Conservation (phyloP, 768 basidiomycete species). For the Astraeus odoratus region DNA sequence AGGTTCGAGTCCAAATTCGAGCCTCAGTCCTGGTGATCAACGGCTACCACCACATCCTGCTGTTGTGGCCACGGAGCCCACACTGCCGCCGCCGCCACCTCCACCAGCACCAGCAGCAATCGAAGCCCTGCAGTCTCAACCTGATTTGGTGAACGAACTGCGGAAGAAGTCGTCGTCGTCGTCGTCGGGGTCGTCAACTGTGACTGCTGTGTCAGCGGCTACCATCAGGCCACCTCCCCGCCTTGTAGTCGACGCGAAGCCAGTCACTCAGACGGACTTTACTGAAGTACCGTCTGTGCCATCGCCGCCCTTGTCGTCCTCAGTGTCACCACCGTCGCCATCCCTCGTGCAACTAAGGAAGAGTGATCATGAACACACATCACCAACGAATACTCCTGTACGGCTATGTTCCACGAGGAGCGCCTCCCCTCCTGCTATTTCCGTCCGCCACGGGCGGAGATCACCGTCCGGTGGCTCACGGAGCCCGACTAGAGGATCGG, state of each 20-base stretch:
- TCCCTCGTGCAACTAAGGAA: slow-evolving; percentile 7
- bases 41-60: slow-evolving; percentile 2
- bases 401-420: slow-evolving; percentile 45
- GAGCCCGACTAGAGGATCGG: slow-evolving; percentile 22
- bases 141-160: slow-evolving; percentile 9
- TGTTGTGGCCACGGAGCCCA: not conserved
- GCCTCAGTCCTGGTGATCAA: slow-evolving; percentile 26
- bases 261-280: slow-evolving; percentile 21
- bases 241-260: slow-evolving; percentile 23
- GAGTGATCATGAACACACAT: slow-evolving; percentile 32
- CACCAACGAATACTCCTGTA: slow-evolving; percentile 50
- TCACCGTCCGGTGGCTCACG: slow-evolving; percentile 13
- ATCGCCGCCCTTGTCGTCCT: not conserved
- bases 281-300: slow-evolving; percentile 12
- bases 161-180: slow-evolving; percentile 14
- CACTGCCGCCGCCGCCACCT: too few species aligned
- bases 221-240: slow-evolving; percentile 18
- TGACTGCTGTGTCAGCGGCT: slow-evolving; percentile 8
- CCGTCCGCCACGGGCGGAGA: slow-evolving; percentile 12
- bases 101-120: not conserved
- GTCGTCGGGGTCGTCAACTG: slow-evolving; percentile 22
- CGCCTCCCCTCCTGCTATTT: slow-evolving; percentile 14
- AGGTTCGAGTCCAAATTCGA: slow-evolving; percentile 30
- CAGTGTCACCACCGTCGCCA: slow-evolving; percentile 17
- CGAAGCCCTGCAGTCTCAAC: slow-evolving; percentile 1